These are phyloP conservation scores for Pyrrhoderma noxium DNA, from an alignment of 1,284 basidiomycete species.

Conservation along the genomic window DNA sequence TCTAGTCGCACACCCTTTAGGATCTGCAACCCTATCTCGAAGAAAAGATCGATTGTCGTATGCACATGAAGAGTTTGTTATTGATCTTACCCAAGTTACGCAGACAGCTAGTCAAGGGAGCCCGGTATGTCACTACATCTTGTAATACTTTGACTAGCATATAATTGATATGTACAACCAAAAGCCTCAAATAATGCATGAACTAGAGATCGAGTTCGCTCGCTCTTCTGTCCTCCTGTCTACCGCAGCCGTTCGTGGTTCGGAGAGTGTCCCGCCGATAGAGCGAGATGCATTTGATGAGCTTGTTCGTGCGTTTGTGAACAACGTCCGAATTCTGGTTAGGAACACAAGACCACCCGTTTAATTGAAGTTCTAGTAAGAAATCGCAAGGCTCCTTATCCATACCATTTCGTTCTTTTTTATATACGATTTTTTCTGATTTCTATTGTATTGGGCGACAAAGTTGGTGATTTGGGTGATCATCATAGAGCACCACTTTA, in stretches of 20 bases:
- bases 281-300: constrained; percentile 74
- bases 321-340: constrained; percentile 68
- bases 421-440: background rate
- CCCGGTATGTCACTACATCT: constrained; percentile 27
- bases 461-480: too few species aligned
- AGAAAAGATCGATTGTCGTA: constrained; percentile 92
- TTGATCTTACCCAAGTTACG: constrained; percentile 92
- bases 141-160: too few species aligned
- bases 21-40: constrained; percentile 50
- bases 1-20: constrained; percentile 55
- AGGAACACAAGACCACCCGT: constrained; percentile 43
- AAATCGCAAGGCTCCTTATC: background rate
- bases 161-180: too few species aligned
- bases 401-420: background rate
- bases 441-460: background rate
- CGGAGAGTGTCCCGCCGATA: constrained; percentile 45
- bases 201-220: constrained; percentile 67
- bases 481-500: too few species aligned
- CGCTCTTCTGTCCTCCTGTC: constrained; percentile 53
- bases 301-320: constrained; percentile 75
- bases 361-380: background rate
- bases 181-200: constrained; percentile 47
- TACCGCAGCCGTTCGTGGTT: constrained; percentile 51
- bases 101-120: constrained; percentile 37
- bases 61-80: constrained; percentile 83